A percentile compares a stretch with the other conserved stretches of the same genome.
Evolutionary conservation across 2,329 filamentous ascomycete species (phyloP).

Genomic region (Westerdykella sp.): DNA sequence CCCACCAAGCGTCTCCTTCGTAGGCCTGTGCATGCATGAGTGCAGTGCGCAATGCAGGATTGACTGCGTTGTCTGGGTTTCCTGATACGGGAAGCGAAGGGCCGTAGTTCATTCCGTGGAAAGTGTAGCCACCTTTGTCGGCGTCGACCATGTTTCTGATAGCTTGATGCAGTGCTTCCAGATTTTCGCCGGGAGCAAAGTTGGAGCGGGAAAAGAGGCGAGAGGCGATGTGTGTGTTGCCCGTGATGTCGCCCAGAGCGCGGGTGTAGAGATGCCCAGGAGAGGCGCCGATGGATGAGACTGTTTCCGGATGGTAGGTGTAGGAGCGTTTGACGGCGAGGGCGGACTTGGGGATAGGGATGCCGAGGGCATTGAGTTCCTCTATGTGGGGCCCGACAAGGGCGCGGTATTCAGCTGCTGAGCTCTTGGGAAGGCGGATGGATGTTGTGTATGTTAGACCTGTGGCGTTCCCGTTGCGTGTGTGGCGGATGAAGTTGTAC

Average conservation of each 20-base stretch:
- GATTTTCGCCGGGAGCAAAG: conserved; percentile 6
- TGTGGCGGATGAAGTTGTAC: conserved; percentile 25
- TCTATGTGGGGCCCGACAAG: conserved; percentile 16
- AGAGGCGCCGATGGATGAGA: background rate
- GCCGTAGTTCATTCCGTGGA: conserved; percentile 23
- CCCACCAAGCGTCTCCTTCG: conserved; percentile 13
- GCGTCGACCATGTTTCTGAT: conserved; percentile 10
- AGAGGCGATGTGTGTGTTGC: conserved; percentile 20
- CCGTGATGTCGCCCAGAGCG: conserved; percentile 14
- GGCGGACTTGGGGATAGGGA: conserved; percentile 9
- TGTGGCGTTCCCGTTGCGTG: conserved; percentile 3
- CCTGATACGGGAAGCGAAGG: conserved; percentile 8
- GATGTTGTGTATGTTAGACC: conserved; percentile 18
- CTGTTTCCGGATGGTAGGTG: conserved; percentile 1
- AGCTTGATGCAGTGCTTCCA: conserved; percentile 6
- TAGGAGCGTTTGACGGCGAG: background rate
- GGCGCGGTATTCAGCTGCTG: conserved; percentile 7
- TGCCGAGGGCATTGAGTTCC: conserved; percentile 13
- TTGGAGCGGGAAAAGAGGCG: conserved; percentile 21
- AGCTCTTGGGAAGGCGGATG: conserved; percentile 14
- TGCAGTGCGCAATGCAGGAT: conserved; percentile 18
- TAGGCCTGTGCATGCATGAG: conserved; percentile 22
- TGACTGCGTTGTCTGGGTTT: conserved; percentile 15
- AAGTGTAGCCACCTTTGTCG: conserved; percentile 16
- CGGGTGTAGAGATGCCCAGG: background rate